Evolutionary conservation across 768 basidiomycete species (phyloP).

Genomic region (Tricholoma matsutake): DNA sequence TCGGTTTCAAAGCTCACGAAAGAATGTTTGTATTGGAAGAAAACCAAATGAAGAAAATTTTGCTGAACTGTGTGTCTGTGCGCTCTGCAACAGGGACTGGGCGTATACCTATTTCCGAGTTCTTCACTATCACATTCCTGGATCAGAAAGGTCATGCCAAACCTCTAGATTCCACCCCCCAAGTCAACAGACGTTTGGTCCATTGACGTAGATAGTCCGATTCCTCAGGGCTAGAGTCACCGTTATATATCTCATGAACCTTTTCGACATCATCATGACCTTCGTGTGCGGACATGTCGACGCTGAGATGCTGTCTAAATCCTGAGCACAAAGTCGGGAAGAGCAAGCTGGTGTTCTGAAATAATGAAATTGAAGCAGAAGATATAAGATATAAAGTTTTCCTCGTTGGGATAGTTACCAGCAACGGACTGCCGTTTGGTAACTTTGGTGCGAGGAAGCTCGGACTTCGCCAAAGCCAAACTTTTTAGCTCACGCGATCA

Average conservation of each 20-base stretch:
- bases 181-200: conserved; percentile 17
- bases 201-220: conserved; percentile 3
- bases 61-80: conserved; percentile 57
- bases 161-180: conserved; percentile 36
- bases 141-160: not conserved
- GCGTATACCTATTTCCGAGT: conserved; percentile 39
- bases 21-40: conserved; percentile 71
- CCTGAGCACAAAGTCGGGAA: not conserved
- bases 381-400: no score
- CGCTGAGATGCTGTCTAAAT: not conserved
- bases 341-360: no score
- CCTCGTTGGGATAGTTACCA: no score
- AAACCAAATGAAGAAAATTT: conserved; percentile 79
- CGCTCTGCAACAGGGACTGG: conserved; percentile 57
- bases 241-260: not conserved
- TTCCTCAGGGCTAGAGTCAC: not conserved
- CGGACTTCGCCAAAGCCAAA: no score
- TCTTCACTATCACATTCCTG: not conserved
- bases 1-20: conserved; percentile 34
- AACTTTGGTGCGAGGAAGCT: no score
- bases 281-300: not conserved
- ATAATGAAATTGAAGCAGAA: no score
- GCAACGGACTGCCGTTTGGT: no score
- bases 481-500: no score
- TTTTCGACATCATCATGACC: not conserved